phyloP scores from a whole-genome alignment of 306 rosid species.

The Begonia loranthoides region DNA sequence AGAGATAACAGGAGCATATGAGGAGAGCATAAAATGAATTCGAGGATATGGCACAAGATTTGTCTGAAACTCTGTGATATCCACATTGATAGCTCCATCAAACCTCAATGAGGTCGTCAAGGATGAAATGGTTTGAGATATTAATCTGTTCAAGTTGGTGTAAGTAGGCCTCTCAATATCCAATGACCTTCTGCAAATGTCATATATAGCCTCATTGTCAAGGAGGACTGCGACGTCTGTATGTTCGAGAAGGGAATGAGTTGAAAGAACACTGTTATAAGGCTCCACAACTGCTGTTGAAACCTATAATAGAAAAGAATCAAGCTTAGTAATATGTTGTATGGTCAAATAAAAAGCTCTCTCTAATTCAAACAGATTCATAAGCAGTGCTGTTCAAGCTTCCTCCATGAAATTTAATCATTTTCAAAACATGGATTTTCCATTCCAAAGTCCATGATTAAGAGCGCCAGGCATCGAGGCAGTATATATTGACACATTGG shows the following conservation, averaged over 20 bases:
- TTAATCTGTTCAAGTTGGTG: conserved; percentile 82
- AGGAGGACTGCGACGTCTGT: conserved; percentile 83
- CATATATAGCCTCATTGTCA: conserved; percentile 90
- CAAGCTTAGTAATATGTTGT: too few species aligned
- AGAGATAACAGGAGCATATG: background rate
- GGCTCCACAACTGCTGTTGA: conserved; percentile 97
- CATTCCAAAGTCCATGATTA: too few species aligned
- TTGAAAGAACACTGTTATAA: conserved; percentile 89
- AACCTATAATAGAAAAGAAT: conserved; percentile 16
- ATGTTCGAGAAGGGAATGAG: conserved; percentile 90
- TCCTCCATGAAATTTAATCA: too few species aligned
- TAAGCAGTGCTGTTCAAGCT: too few species aligned
- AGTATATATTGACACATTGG: too few species aligned
- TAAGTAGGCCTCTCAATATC: conserved; percentile 91
- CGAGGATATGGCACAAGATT: background rate
- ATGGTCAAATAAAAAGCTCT: too few species aligned
- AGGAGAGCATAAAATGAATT: conserved; percentile 1
- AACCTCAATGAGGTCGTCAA: background rate
- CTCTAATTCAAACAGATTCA: too few species aligned
- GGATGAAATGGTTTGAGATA: conserved; percentile 31
- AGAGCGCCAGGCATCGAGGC: too few species aligned
- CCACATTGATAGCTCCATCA: background rate
- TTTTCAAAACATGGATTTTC: too few species aligned
- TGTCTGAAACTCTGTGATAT: conserved; percentile 1
- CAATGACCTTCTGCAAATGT: conserved; percentile 85